Evolutionary conservation across 73 alveolate genomes (phyloP).

Genomic region (Paramecium primaurelia): DNA sequence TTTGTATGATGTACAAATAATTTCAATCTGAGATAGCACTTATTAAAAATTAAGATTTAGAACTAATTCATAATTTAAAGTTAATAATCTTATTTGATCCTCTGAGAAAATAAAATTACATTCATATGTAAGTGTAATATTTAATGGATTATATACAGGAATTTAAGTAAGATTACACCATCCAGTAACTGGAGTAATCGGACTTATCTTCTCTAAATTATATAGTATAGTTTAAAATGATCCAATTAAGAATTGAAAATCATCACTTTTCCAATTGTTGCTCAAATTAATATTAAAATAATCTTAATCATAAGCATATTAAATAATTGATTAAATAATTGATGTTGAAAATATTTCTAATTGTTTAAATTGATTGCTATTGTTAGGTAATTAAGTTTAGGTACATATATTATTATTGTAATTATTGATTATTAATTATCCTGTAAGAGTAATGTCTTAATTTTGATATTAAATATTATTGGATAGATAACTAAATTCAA

Average conservation of each 20-base stretch:
- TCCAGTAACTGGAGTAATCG: background rate
- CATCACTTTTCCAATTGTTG: background rate
- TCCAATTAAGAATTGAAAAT: background rate
- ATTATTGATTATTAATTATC: background rate
- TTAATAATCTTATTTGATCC: background rate
- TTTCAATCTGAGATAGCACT: background rate
- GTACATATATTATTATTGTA: background rate
- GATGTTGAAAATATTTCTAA: background rate
- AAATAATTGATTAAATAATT: background rate
- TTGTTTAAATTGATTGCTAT: background rate
- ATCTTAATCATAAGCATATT: background rate
- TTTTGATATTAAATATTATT: background rate
- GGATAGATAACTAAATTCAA: background rate
- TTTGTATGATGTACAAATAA: background rate
- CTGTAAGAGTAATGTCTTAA: background rate
- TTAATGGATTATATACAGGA: background rate
- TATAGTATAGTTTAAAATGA: background rate
- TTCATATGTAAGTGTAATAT: background rate
- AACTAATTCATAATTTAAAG: background rate
- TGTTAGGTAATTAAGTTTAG: background rate
- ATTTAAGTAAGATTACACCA: background rate
- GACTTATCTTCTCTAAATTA: background rate
- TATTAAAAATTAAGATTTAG: background rate
- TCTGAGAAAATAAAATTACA: background rate
- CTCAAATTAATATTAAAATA: background rate